These are phyloP conservation scores for Colletotrichum siamense DNA, from an alignment of 2,329 filamentous ascomycete species.

Conservation along the genomic window DNA sequence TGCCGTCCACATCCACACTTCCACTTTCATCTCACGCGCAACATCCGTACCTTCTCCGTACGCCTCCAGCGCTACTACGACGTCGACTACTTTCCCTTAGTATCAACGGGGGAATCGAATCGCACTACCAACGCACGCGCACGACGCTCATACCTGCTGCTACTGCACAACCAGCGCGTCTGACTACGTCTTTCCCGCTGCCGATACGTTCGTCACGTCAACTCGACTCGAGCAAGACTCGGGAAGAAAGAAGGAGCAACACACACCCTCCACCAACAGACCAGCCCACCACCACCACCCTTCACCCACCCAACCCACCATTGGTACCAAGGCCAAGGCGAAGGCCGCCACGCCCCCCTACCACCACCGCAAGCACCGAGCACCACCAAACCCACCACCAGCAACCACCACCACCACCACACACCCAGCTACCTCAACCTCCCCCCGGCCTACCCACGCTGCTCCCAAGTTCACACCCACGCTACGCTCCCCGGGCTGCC, in stretches of 20 bases:
- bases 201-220: background rate
- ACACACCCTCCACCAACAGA: background rate
- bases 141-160: background rate
- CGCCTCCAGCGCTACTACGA: conserved; percentile 1
- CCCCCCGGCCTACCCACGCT: background rate
- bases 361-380: background rate
- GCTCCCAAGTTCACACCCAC: background rate
- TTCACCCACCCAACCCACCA: background rate
- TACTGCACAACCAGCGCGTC: background rate
- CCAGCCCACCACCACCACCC: background rate
- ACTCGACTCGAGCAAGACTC: background rate
- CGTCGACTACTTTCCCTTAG: background rate
- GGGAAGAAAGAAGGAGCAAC: background rate
- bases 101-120: background rate
- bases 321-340: background rate
- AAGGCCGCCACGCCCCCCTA: conserved; percentile 2
- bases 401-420: background rate
- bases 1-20: background rate
- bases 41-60: background rate
- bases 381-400: background rate
- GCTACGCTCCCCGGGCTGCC: background rate
- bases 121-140: background rate
- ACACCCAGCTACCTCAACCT: background rate
- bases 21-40: background rate
- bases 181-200: background rate